Evolutionary conservation across 1,139 yeast species (phyloP).

Genomic region (Candida sp.): DNA sequence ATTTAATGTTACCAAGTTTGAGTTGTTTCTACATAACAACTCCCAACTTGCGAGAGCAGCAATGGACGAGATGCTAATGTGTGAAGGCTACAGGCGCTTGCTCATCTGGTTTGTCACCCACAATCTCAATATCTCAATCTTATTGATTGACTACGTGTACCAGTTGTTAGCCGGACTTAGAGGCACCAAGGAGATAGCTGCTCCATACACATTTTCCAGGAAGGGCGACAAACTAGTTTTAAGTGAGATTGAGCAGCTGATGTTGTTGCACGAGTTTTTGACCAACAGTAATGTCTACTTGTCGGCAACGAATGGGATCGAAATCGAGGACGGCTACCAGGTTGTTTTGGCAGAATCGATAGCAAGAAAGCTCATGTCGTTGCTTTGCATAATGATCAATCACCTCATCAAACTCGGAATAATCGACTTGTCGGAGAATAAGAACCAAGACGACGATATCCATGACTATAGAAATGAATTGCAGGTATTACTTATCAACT

Average conservation of each 20-base stretch:
- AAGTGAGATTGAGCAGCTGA: conserved; percentile 61
- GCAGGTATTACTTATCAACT: conserved; percentile 59
- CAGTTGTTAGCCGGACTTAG: conserved; percentile 60
- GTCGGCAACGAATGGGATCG: conserved; percentile 42
- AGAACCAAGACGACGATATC: conserved; percentile 23
- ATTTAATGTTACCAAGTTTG: conserved; percentile 46
- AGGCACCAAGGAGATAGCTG: conserved; percentile 37
- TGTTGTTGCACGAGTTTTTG: conserved; percentile 74
- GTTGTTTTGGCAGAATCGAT: conserved; percentile 42
- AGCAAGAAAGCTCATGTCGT: conserved; percentile 52
- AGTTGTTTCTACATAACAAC: conserved; percentile 37
- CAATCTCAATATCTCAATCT: conserved; percentile 54
- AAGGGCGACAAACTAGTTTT: conserved; percentile 50
- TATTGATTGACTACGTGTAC: conserved; percentile 59
- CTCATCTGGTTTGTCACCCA: conserved; percentile 74
- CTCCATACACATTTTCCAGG: conserved; percentile 53
- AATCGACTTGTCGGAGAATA: conserved; percentile 39
- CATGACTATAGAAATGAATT: conserved; percentile 60
- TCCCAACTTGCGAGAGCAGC: conserved; percentile 54
- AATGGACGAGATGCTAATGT: conserved; percentile 73
- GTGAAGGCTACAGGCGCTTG: conserved; percentile 60
- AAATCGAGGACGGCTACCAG: conserved; percentile 37
- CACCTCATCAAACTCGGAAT: conserved; percentile 49
- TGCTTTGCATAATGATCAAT: conserved; percentile 65
- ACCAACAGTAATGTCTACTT: conserved; percentile 56